Evolutionary conservation across 1,284 basidiomycete species (phyloP).

Genomic region (Pseudozyma sp.): DNA sequence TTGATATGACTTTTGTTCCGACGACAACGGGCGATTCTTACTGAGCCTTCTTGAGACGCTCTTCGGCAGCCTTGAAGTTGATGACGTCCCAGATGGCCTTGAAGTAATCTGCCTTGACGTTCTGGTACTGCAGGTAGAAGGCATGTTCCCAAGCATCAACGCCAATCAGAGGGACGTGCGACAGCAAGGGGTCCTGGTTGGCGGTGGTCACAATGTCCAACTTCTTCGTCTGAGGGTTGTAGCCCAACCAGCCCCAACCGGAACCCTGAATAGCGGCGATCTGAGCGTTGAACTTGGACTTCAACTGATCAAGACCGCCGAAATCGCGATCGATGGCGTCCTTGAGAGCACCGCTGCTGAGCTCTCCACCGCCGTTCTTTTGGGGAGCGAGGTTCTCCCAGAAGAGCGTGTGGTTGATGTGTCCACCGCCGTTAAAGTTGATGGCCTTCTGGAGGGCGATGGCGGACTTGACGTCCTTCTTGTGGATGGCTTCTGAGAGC

Average conservation of each 20-base stretch:
- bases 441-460: conserved; percentile 61
- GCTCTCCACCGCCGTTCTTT: conserved; percentile 64
- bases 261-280: conserved; percentile 65
- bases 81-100: conserved; percentile 68
- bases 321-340: conserved; percentile 66
- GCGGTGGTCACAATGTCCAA: conserved; percentile 66
- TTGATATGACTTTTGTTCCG: not conserved
- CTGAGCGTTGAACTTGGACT: conserved; percentile 60
- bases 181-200: conserved; percentile 67
- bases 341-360: conserved; percentile 57
- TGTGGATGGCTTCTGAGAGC: conserved; percentile 55
- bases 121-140: conserved; percentile 68
- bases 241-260: conserved; percentile 68
- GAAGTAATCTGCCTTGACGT: conserved; percentile 68
- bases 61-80: conserved; percentile 68
- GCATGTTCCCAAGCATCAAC: conserved; percentile 69
- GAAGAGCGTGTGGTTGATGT: conserved; percentile 68
- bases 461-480: conserved; percentile 58
- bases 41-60: conserved; percentile 63
- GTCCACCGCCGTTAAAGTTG: conserved; percentile 69
- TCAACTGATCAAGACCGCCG: conserved; percentile 62
- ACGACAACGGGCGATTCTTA: conserved; percentile 10
- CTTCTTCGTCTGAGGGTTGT: conserved; percentile 55
- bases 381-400: conserved; percentile 66
- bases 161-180: conserved; percentile 65